These are phyloP conservation scores for Rhynchosporium graminicola DNA, from an alignment of 2,329 filamentous ascomycete species.

Conservation along the genomic window DNA sequence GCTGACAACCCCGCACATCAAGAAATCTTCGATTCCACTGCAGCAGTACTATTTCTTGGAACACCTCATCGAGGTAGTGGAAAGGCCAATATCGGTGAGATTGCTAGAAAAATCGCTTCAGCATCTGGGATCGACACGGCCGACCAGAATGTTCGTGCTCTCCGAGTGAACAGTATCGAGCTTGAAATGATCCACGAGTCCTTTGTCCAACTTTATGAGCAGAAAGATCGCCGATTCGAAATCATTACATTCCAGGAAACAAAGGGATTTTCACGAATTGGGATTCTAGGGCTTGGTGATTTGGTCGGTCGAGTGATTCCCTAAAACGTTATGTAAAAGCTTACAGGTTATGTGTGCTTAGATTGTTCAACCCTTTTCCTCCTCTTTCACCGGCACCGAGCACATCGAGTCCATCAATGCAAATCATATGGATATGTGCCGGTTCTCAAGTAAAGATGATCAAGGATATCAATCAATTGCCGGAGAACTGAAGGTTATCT, in stretches of 20 bases:
- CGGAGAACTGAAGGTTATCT: slow-evolving; percentile 33
- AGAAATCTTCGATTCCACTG: slow-evolving; percentile 26
- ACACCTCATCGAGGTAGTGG: slow-evolving; percentile 41
- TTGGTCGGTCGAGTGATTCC: slow-evolving; percentile 11
- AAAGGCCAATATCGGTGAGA: slow-evolving; percentile 30
- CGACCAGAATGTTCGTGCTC: slow-evolving; percentile 27
- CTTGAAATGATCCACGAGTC: slow-evolving; percentile 29
- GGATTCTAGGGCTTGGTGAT: slow-evolving; percentile 15
- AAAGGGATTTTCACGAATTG: slow-evolving; percentile 25
- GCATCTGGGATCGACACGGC: slow-evolving; percentile 26
- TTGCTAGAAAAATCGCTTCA: slow-evolving; percentile 31
- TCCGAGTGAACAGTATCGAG: slow-evolving; percentile 32
- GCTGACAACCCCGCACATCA: slow-evolving; percentile 6
- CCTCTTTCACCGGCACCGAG: slow-evolving; percentile 28
- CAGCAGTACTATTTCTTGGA: slow-evolving; percentile 38
- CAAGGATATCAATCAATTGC: slow-evolving; percentile 29
- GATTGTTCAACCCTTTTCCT: slow-evolving; percentile 38
- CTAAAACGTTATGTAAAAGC: neutral
- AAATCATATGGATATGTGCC: slow-evolving; percentile 37
- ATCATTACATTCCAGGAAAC: slow-evolving; percentile 32
- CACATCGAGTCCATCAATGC: slow-evolving; percentile 31
- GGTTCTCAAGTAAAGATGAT: slow-evolving; percentile 30
- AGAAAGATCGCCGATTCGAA: slow-evolving; percentile 18
- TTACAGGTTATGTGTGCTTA: slow-evolving; percentile 19
- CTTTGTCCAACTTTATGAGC: slow-evolving; percentile 30